Percentiles rank a stretch among this genome's conserved stretches.
Conservation (phyloP, 805 yeast genomes). For the Saccharomycopsis sp. region DNA sequence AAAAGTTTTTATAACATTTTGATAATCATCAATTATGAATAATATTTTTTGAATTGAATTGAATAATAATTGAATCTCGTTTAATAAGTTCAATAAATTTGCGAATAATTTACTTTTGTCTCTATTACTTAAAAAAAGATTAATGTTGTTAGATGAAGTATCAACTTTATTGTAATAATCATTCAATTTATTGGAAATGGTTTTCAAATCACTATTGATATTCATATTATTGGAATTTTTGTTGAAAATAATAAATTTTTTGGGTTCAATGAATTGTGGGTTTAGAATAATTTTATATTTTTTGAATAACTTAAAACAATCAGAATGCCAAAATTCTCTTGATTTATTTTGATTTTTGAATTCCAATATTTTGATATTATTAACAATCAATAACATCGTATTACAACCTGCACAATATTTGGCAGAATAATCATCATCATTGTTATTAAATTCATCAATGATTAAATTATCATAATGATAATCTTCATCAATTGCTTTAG, state of each 20-base stretch:
- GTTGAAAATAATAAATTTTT: conserved; percentile 14
- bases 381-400: conserved; percentile 13
- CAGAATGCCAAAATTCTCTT: conserved; percentile 15
- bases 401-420: conserved; percentile 15
- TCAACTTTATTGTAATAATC: conserved; percentile 6
- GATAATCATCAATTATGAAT: conserved; percentile 11
- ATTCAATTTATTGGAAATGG: conserved; percentile 1
- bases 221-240: conserved; percentile 12
- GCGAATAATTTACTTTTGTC: not conserved
- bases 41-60: conserved; percentile 5
- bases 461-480: conserved; percentile 5
- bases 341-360: not conserved
- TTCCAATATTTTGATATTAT: conserved; percentile 9
- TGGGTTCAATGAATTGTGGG: conserved; percentile 16
- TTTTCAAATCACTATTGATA: conserved; percentile 10
- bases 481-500: not conserved
- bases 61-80: conserved; percentile 4
- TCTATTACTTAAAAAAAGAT: not conserved
- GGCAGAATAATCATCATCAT: conserved; percentile 14
- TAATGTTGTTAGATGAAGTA: not conserved
- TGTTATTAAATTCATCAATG: conserved; percentile 13
- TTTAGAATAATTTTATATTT: conserved; percentile 10
- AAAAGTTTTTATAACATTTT: not conserved
- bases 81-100: not conserved
- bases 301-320: conserved; percentile 9